Base-by-base conservation (phyloP, 495 filamentous ascomycete species). In the Trichoderma virens region DNA sequence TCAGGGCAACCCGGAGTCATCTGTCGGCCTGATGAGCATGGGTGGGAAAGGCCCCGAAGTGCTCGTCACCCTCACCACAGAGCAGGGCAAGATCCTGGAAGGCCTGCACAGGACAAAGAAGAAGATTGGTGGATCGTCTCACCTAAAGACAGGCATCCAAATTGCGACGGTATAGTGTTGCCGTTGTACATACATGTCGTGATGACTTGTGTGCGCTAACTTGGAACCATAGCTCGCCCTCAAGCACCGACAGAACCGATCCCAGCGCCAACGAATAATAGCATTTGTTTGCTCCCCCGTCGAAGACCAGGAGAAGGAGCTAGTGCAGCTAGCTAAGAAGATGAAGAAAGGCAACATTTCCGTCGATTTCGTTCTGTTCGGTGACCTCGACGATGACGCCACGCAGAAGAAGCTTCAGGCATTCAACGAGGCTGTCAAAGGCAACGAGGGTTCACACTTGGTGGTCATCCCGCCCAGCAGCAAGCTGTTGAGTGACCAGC, bases 21-120 rank as follows among this genome's bases (percentile, higher is more conserved):
- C 92, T 27, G 95, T 98, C 63, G 94, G 94, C 65, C 82, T 99
- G 60, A 96, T 99, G 92, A 97, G 90, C 75, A 97, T 98, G 93
- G 94, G 91, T 65, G 94, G 94, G 69, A 93, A 93, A 71, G 92
- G 92, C 14, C 94, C 94, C 47, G 95, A 99, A 78, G 92, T 98
- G 64, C 83, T 98, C 43, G 93, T 94, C 30, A 99, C 95, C 25
- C 83, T 98, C 74, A 98, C 94, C 60, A 90, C 90, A 56, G 93
- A 98, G 73, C 90, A 93, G 69, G 95, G 94, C 71, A 93, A 95
- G 77, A 91, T 99, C 66, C 80, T 97, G 67, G 90, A 94, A 59
- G 94, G 94, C 62, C 79, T 99, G 68, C 93, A 98, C 73, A 85
- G 89, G 64, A 98, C 92, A 34, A 97, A 96, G 81, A 94, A 93